Evolutionary conservation across 371 early-diverging fungal species (phyloP), one percentile per base, ranked within the genome.

Genomic region (Haplosporangium sp.): DNA sequence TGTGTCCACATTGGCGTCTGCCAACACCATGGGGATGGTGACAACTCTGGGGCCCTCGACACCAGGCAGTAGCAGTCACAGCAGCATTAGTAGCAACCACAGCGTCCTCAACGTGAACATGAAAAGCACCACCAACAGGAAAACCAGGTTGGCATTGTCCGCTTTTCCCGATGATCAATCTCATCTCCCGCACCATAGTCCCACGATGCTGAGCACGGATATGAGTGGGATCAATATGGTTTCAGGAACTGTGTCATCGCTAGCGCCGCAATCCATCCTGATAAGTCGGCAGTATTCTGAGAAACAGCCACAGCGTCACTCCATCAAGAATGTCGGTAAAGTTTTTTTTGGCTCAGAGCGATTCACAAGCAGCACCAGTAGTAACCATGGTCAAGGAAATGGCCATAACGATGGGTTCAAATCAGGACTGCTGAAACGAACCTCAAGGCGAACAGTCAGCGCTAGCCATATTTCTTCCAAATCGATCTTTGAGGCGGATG

Each of bases 391-490:
- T 6, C 62, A 62, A 12, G 68, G 62, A 7, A 38, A 37, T 6
- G 38, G 62, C 9, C 38, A 47, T 14, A 51, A 41, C 21, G 36
- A 47, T 2, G 59, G 51, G 13, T 46, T 62, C 16, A 48, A 52
- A 38, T 66, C 77, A 2, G 38, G 38, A 1, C 36, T 55, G 4
- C 46, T 57, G 42, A 62, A 54, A 47, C 47, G 62, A 23, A 40
- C 60, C 2, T 77, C 79, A 40, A 54, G 72, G 38, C 51, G 79
- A 40, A 77, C 68, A 0, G 51, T 77, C 21, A 77, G 79, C 55
- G 79, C 64, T 1, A 77, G 79, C 38, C 68, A 77, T 47, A 77
- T 77, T 16, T 64, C 68, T 0, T 63, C 79, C 43, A 55, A 64
- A 40, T 36, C 46, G 3, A 42, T 72, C 42, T 77, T 68, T 52